Base-by-base conservation (phyloP, 192 early-diverging fungal species). In the Coemansia sp. region DNA sequence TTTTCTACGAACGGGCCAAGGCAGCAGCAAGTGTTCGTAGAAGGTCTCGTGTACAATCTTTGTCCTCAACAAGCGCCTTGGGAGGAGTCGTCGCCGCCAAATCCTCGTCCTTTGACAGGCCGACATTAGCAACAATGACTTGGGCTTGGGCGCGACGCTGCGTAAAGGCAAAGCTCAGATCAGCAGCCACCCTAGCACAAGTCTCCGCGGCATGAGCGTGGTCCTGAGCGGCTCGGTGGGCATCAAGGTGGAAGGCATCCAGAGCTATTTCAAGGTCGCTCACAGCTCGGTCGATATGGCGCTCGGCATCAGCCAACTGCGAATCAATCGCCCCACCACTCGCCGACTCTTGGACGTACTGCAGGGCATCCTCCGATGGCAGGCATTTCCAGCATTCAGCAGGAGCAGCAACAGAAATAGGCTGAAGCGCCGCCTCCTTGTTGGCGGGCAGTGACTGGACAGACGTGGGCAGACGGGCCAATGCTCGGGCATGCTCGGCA, bases 201-300 rank as follows among this genome's bases (percentile, higher is more conserved):
- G 1, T 14, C 17, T 63, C 42, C 16, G 23, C 26, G 10, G 75
- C 80, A 26, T 47, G 26, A 17, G 28, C 39, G 38, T 74, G 72
- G n/a, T 37, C 44, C 58, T 71, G 68, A 6, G 53, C 40, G 0
- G 72, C 55, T 2, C 72, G 62, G 33, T 82, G 80, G 72, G 77
- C 73, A 39, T 77, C 75, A 40, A 82, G 43, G 32, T 73, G 68
- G 37, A 82, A 70, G 9, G 80, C 68, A 47, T 82, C 80, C 35
- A 82, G 75, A 43, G 63, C 71, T 19, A 82, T 39, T 59, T 82
- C 71, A 16, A 82, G 46, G 35, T 82, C 80, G 9, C 33, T 11
- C 37, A 62, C 61, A 4, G 80, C 75, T 4, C 14, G 61, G n/a
- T 37, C 63, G 11, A 82, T 69, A 13, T 66, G 68, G 11, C n/a